These are phyloP conservation scores for Hansenula sp. DNA, from an alignment of 1,139 yeast species.

Conservation along the genomic window DNA sequence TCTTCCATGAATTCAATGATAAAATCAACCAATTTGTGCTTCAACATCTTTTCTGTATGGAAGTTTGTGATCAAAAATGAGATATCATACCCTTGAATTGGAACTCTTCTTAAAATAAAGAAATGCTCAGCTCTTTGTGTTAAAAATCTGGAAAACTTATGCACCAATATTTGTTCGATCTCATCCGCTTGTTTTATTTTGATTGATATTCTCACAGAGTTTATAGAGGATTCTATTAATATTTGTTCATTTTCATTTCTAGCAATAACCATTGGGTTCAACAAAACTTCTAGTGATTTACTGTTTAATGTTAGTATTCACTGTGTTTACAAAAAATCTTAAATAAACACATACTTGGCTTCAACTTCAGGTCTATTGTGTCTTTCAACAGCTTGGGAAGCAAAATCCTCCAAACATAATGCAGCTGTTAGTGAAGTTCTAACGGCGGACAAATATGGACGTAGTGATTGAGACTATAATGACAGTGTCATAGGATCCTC, in stretches of 20 bases:
- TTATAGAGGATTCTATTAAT: slow-evolving; percentile 89
- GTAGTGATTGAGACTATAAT: slow-evolving; percentile 77
- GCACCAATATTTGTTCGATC: slow-evolving; percentile 90
- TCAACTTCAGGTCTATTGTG: slow-evolving; percentile 98
- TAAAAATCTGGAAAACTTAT: slow-evolving; percentile 87
- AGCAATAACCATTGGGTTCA: slow-evolving; percentile 87
- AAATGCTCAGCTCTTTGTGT: slow-evolving; percentile 96
- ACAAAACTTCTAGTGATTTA: slow-evolving; percentile 72
- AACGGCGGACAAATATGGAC: slow-evolving; percentile 92
- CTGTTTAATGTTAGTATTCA: slow-evolving; percentile 29
- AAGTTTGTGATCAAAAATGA: slow-evolving; percentile 90
- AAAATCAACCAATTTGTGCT: slow-evolving; percentile 92
- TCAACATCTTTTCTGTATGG: slow-evolving; percentile 95
- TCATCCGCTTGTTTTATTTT: slow-evolving; percentile 97
- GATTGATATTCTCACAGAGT: slow-evolving; percentile 83
- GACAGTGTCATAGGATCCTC: not conserved
- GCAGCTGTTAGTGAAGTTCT: slow-evolving; percentile 94
- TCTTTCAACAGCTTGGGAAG: slow-evolving; percentile 93
- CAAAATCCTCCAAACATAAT: slow-evolving; percentile 88
- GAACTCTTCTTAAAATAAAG: slow-evolving; percentile 85
- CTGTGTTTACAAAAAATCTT: too few species aligned
- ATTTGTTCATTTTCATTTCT: slow-evolving; percentile 94
- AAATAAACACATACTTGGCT: slow-evolving; percentile 41
- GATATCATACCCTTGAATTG: slow-evolving; percentile 88
- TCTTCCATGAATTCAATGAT: slow-evolving; percentile 98